phyloP scores from a whole-genome alignment of 73 alveolate species.

The Uronychia setigera region DNA sequence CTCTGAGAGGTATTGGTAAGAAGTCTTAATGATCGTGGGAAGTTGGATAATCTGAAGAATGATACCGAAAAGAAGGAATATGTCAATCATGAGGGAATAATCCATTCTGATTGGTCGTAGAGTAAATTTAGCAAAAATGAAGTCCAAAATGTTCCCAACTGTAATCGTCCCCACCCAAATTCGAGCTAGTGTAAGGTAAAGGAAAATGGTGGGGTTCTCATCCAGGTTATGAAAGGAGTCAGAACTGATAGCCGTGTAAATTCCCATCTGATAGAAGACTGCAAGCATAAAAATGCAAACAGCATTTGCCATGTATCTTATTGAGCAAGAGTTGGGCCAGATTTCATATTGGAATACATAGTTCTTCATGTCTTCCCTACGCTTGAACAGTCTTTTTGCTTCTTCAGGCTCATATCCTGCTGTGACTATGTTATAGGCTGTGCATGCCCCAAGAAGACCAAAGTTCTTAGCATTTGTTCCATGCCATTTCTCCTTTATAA shows the following conservation, averaged over 20 bases:
- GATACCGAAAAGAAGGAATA: slow-evolving; percentile 28
- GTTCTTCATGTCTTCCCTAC: slow-evolving; percentile 24
- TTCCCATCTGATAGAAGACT: slow-evolving; percentile 25
- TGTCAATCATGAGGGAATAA: slow-evolving; percentile 15
- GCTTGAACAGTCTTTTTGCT: slow-evolving; percentile 22
- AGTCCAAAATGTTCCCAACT: slow-evolving; percentile 43
- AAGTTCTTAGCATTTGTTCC: slow-evolving; percentile 52
- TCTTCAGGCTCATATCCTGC: slow-evolving; percentile 51
- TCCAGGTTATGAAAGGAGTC: slow-evolving; percentile 28
- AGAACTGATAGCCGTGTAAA: slow-evolving; percentile 40
- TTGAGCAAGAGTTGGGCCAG: slow-evolving; percentile 57
- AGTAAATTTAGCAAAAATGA: slow-evolving; percentile 32
- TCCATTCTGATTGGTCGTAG: slow-evolving; percentile 17
- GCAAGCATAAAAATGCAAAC: slow-evolving; percentile 29
- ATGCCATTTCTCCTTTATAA: slow-evolving; percentile 58
- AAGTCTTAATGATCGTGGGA: slow-evolving; percentile 7
- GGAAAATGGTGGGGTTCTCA: neutral
- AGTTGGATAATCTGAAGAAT: slow-evolving; percentile 11
- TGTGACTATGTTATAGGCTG: slow-evolving; percentile 15
- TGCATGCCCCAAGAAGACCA: slow-evolving; percentile 30
- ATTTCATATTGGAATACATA: slow-evolving; percentile 36
- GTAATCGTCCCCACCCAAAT: slow-evolving; percentile 44
- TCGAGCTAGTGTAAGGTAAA: slow-evolving; percentile 4
- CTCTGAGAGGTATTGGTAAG: neutral
- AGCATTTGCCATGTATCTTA: slow-evolving; percentile 42